Evolutionary conservation across 805 yeast genomes (phyloP).

Genomic region (Zygotorulaspora danielsina): DNA sequence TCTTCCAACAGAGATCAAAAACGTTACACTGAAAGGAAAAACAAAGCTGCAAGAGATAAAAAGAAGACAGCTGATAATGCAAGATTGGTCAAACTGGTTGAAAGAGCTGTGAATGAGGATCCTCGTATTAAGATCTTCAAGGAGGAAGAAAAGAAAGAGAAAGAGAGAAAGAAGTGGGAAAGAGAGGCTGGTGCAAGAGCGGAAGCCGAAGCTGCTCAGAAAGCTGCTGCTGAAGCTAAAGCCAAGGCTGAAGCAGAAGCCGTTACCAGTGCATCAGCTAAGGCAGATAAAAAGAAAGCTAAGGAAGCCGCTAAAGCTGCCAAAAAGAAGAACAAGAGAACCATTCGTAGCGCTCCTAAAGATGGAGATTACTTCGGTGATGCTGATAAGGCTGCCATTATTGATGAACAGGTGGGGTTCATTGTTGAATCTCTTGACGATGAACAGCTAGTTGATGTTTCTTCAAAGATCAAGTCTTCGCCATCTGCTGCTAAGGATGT

Average conservation of each 20-base stretch:
- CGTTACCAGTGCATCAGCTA: constrained; percentile 52
- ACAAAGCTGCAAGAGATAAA: constrained; percentile 94
- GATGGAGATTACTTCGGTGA: constrained; percentile 83
- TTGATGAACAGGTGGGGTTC: constrained; percentile 75
- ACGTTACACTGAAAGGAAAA: constrained; percentile 96
- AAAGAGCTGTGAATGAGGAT: constrained; percentile 83
- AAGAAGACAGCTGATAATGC: constrained; percentile 96
- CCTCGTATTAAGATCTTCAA: constrained; percentile 93
- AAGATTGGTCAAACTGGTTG: constrained; percentile 78
- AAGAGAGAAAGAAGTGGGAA: constrained; percentile 95
- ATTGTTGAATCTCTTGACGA: constrained; percentile 81
- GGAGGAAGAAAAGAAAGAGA: constrained; percentile 90
- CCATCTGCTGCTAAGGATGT: constrained; percentile 55
- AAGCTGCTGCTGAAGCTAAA: constrained; percentile 83
- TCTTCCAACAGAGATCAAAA: constrained; percentile 98
- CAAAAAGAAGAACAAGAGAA: constrained; percentile 94
- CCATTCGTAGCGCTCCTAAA: constrained; percentile 75
- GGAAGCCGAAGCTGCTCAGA: constrained; percentile 88
- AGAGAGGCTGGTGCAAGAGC: constrained; percentile 95
- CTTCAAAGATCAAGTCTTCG: constrained; percentile 56
- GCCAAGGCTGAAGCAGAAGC: constrained; percentile 74
- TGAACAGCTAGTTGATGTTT: constrained; percentile 67
- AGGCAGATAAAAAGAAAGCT: constrained; percentile 85
- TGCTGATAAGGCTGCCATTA: constrained; percentile 57
- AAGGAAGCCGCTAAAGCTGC: constrained; percentile 88